Base-by-base conservation (phyloP, 306 rosid species). In the Begonia fuchsioides region DNA sequence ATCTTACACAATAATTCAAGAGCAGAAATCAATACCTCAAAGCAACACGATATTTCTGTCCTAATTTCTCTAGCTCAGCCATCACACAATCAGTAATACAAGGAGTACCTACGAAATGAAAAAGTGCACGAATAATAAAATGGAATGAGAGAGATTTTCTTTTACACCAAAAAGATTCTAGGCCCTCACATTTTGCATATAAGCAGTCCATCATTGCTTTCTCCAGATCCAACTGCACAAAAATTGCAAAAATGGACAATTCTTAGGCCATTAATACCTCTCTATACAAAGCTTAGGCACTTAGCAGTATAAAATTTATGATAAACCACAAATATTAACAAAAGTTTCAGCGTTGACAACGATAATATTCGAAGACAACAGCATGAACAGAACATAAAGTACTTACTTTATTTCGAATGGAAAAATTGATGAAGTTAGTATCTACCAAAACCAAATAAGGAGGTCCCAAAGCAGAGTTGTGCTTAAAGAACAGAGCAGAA, bases 121-220 rank as follows among this genome's bases (percentile, higher is more conserved):
- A 49, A 54, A 9, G 0, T 15, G 2, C 16, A 5, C 10, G 17
- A 15, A 13, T 3, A 47, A 47, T n/a, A 41, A 41, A 41, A n/a
- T 10, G 2, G 12, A n/a, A 41, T n/a, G n/a, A 41, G 45, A 10
- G 35, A 26, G 35, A 26, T 26, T 20, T 26, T 6, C 1, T 26
- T 4, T 4, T 8, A 2, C 35, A 41, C 10, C 2, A n/a, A n/a
- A 46, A 46, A 13, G 10, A 3, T 1, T 1, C 10, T 46, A 15
- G 19, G 51, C 57, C 68, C 97, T 90, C 66, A 90, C 97, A 90
- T 68, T 90, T 90, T 32, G 97, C 95, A 52, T 84, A 84, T 13
- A 90, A 60, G 78, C 97, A 90, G 59, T 84, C 93, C 95, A 90
- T 76, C 97, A 81, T 81, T 43, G 77, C 97, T 68, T 90, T 90